Evolutionary conservation across 495 filamentous ascomycete species (phyloP), one percentile per base, ranked within the genome.

Genomic region (Aspergillus asperescens): DNA sequence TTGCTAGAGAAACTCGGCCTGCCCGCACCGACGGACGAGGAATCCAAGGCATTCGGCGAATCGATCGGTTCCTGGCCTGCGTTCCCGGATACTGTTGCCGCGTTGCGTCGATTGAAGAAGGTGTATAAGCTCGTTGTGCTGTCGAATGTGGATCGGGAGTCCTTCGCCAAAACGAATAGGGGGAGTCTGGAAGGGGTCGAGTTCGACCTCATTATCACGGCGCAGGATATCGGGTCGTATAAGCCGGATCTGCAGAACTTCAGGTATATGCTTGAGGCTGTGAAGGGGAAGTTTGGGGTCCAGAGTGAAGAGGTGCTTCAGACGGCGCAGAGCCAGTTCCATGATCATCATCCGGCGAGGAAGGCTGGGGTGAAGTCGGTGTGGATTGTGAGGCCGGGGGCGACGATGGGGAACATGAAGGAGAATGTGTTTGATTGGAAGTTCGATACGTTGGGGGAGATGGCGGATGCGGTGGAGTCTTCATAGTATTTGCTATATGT

Each of bases 141-240:
- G 5, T 84, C 81, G 3, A 94, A 93, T 58, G 80, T 90, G 7
- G 81, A 89, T 66, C 72, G 78, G 20, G 72, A 56, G 8, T 84
- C 81, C 35, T 87, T 91, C 54, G 63, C 63, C 1, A 64, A 67
- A 1, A 82, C 83, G 2, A 67, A 81, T 0, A 64, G 57, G 0
- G 75, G 75, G 7, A 74, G 77, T 29, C 66, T 83, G 22, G 66
- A 75, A 29, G 71, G 62, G 9, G 60, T 74, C 18, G 55, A 55
- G 16, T 91, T 92, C 51, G 85, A 89, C 58, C 76, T 77, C 12
- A 72, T 89, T 18, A 82, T 84, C 64, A 90, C 87, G 13, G 88
- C 88, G 7, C 75, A 90, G 70, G 78, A 85, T 35, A 80, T 91
- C 28, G 86, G 88, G 8, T 73, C 69, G 7, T 93, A 92, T 63